Evolutionary conservation across 441 rosid species (phyloP).

Genomic region (Erodium texanum): DNA sequence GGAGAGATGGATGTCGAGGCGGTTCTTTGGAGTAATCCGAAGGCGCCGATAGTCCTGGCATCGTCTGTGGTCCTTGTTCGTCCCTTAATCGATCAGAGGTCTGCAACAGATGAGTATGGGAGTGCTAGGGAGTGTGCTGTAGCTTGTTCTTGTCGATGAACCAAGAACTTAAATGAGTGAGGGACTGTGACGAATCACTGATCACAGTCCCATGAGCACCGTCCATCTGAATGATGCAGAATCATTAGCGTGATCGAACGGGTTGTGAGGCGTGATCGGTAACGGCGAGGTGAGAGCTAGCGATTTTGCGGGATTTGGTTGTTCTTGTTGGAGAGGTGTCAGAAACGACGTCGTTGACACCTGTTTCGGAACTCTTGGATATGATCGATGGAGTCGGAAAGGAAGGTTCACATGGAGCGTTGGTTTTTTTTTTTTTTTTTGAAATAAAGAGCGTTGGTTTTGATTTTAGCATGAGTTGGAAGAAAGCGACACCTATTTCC

Average conservation of each 20-base stretch:
- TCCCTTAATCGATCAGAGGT: not conserved
- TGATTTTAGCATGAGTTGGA: too few species aligned
- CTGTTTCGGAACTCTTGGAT: not conserved
- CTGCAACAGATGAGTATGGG: not conserved
- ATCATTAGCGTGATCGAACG: not conserved
- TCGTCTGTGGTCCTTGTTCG: slow-evolving; percentile 17
- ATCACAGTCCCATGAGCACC: not conserved
- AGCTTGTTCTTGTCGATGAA: not conserved
- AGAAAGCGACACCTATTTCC: too few species aligned
- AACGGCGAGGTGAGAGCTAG: not conserved
- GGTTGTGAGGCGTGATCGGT: not conserved
- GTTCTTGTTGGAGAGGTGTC: not conserved
- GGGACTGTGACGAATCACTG: not conserved
- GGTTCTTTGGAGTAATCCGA: slow-evolving; percentile 73
- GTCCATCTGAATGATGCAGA: not conserved
- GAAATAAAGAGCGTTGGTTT: too few species aligned
- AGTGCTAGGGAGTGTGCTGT: not conserved
- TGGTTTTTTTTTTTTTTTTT: too few species aligned
- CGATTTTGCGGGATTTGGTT: not conserved
- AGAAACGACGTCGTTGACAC: not conserved
- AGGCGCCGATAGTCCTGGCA: slow-evolving; percentile 80
- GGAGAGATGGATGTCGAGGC: slow-evolving; percentile 62
- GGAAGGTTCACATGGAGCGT: too few species aligned
- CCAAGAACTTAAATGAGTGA: not conserved
- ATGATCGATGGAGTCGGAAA: not conserved